Evolutionary conservation across 352 stramenopile species (phyloP).

Genomic region (Globisporangium irregulare): DNA sequence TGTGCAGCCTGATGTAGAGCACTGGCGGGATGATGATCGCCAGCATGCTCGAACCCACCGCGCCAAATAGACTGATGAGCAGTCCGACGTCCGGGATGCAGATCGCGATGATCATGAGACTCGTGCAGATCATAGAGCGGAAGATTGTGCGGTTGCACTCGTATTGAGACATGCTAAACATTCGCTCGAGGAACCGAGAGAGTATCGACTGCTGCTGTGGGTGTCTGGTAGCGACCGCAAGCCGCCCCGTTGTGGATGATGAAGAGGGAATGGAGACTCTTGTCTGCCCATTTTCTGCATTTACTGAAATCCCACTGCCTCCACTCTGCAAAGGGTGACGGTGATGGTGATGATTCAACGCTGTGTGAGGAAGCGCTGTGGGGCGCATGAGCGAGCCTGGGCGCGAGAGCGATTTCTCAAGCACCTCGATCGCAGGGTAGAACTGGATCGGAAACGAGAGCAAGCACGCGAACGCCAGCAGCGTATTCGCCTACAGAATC

Average conservation of each 20-base stretch:
- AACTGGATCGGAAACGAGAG: slow-evolving; percentile 84
- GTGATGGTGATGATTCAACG: slow-evolving; percentile 9
- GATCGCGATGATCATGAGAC: slow-evolving; percentile 68
- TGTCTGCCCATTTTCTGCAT: slow-evolving; percentile 7
- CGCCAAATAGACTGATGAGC: slow-evolving; percentile 79
- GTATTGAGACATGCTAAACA: slow-evolving; percentile 59
- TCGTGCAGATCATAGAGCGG: slow-evolving; percentile 78
- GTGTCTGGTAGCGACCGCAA: background rate
- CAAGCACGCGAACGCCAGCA: slow-evolving; percentile 69
- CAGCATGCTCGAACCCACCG: slow-evolving; percentile 77
- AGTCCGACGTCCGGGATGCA: slow-evolving; percentile 69
- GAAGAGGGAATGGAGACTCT: background rate
- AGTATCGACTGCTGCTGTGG: background rate
- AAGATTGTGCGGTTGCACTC: slow-evolving; percentile 80
- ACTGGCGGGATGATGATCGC: slow-evolving; percentile 74
- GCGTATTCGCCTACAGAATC: slow-evolving; percentile 46
- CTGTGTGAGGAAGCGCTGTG: slow-evolving; percentile 25
- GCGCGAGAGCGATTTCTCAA: slow-evolving; percentile 57
- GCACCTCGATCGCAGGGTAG: slow-evolving; percentile 70
- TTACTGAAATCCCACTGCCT: background rate
- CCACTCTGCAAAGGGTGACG: background rate
- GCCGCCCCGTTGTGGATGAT: slow-evolving; percentile 3
- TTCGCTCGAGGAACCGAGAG: slow-evolving; percentile 33
- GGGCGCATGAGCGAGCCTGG: slow-evolving; percentile 42
- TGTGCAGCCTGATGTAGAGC: slow-evolving; percentile 50